Evolutionary conservation across 2,329 filamentous ascomycete genomes (phyloP).

Genomic region (Ophiosphaerella korrae): DNA sequence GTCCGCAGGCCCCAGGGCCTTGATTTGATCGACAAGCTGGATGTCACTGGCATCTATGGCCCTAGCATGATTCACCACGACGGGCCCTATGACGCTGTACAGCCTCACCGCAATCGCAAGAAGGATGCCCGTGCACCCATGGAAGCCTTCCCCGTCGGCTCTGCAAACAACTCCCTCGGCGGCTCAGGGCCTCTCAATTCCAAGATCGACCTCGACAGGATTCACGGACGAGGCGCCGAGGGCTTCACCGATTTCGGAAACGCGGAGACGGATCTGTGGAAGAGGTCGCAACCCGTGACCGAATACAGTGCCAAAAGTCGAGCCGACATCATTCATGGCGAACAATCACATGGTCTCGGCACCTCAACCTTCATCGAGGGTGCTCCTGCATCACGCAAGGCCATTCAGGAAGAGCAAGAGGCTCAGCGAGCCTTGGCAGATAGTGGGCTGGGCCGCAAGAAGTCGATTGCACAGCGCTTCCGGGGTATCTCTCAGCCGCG

Average conservation of each 20-base stretch:
- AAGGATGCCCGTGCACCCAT: slow-evolving; percentile 85
- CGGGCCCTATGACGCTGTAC: slow-evolving; percentile 94
- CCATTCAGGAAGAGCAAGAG: slow-evolving; percentile 76
- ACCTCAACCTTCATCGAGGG: slow-evolving; percentile 97
- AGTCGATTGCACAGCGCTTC: slow-evolving; percentile 91
- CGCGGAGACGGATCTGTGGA: slow-evolving; percentile 38
- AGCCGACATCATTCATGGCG: slow-evolving; percentile 77
- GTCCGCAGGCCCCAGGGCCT: slow-evolving; percentile 58
- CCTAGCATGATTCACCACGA: slow-evolving; percentile 96
- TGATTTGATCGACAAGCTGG: slow-evolving; percentile 94
- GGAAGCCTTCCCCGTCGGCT: slow-evolving; percentile 93
- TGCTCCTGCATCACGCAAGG: slow-evolving; percentile 80
- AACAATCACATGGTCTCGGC: slow-evolving; percentile 81
- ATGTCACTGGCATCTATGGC: slow-evolving; percentile 94
- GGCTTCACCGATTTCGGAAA: slow-evolving; percentile 79
- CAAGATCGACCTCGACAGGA: slow-evolving; percentile 81
- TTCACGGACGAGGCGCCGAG: slow-evolving; percentile 85
- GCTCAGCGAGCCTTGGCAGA: slow-evolving; percentile 52
- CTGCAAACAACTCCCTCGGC: slow-evolving; percentile 88
- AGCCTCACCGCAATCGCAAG: slow-evolving; percentile 89
- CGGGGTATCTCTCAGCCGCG: slow-evolving; percentile 79
- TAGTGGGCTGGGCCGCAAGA: slow-evolving; percentile 77
- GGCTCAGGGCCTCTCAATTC: slow-evolving; percentile 83
- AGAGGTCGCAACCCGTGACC: slow-evolving; percentile 40
- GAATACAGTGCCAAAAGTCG: slow-evolving; percentile 49